These are phyloP conservation scores for Leishmania martiniquensis DNA, from an alignment of 208 protist genomes.

Conservation along the genomic window DNA sequence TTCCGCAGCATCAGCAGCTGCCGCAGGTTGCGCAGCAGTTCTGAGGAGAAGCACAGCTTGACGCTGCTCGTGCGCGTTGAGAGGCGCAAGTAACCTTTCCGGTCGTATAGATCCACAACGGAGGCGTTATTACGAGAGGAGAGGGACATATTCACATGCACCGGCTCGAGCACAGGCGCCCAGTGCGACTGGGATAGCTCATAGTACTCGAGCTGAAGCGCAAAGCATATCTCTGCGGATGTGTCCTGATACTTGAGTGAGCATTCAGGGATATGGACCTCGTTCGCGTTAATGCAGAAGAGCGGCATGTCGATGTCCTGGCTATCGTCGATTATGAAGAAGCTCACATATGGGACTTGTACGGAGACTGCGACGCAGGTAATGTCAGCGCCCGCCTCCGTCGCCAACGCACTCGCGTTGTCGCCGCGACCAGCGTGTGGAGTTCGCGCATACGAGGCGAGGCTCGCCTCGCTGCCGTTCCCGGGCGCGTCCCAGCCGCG, in stretches of 20 bases:
- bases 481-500: conserved; percentile 6
- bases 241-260: conserved; percentile 4
- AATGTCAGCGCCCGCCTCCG: neutral
- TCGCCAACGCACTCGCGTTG: neutral
- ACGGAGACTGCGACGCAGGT: neutral
- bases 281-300: conserved; percentile 23
- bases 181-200: conserved; percentile 23
- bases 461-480: neutral
- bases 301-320: conserved; percentile 28
- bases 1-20: conserved; percentile 26
- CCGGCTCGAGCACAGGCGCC: conserved; percentile 26
- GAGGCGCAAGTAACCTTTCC: conserved; percentile 22
- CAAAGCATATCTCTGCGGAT: conserved; percentile 20
- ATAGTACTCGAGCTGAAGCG: conserved; percentile 28
- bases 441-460: neutral
- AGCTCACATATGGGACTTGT: conserved; percentile 25
- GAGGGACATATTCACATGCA: conserved; percentile 12
- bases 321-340: conserved; percentile 30
- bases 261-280: conserved; percentile 14
- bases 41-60: conserved; percentile 15
- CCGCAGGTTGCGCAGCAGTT: conserved; percentile 25
- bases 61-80: conserved; percentile 15
- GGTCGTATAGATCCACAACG: conserved; percentile 25
- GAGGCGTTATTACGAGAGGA: conserved; percentile 19
- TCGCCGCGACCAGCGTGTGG: neutral